phyloP scores from a whole-genome alignment of 805 yeast species.

The Debaryomyces maramus region DNA sequence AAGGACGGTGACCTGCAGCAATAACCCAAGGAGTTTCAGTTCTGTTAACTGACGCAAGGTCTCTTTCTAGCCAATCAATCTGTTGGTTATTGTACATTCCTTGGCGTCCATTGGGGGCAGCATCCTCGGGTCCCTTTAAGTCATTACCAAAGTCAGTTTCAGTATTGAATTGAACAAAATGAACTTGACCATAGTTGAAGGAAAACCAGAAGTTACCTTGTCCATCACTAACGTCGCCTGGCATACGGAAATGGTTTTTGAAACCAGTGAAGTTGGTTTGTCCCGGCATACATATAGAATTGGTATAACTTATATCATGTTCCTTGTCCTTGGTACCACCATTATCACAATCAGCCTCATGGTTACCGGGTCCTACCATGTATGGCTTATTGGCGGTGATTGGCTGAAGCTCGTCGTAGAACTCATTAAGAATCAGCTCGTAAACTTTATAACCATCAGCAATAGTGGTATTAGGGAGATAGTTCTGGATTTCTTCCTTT shows the following conservation, averaged over 20 bases:
- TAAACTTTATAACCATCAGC: slow-evolving; percentile 11
- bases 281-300: slow-evolving; percentile 15
- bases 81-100: slow-evolving; percentile 13
- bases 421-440: slow-evolving; percentile 14
- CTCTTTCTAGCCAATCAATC: slow-evolving; percentile 12
- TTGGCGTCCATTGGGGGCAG: slow-evolving; percentile 11
- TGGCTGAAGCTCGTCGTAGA: slow-evolving; percentile 13
- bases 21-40: slow-evolving; percentile 16
- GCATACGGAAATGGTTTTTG: slow-evolving; percentile 15
- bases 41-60: slow-evolving; percentile 13
- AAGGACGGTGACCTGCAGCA: slow-evolving; percentile 16
- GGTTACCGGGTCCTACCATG: slow-evolving; percentile 16
- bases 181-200: slow-evolving; percentile 15
- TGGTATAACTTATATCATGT: slow-evolving; percentile 7
- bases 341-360: slow-evolving; percentile 15
- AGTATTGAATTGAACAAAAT: slow-evolving; percentile 12
- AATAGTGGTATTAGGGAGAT: slow-evolving; percentile 11
- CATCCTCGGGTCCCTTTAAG: slow-evolving; percentile 13
- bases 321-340: slow-evolving; percentile 7
- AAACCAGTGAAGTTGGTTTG: slow-evolving; percentile 16
- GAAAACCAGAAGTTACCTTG: slow-evolving; percentile 16
- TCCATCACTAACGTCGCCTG: slow-evolving; percentile 12
- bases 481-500: slow-evolving; percentile 12
- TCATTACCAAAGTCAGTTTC: slow-evolving; percentile 17
- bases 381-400: slow-evolving; percentile 12